Evolutionary conservation across 192 early-diverging fungal species (phyloP).

Genomic region (Chytriomyces confervae): DNA sequence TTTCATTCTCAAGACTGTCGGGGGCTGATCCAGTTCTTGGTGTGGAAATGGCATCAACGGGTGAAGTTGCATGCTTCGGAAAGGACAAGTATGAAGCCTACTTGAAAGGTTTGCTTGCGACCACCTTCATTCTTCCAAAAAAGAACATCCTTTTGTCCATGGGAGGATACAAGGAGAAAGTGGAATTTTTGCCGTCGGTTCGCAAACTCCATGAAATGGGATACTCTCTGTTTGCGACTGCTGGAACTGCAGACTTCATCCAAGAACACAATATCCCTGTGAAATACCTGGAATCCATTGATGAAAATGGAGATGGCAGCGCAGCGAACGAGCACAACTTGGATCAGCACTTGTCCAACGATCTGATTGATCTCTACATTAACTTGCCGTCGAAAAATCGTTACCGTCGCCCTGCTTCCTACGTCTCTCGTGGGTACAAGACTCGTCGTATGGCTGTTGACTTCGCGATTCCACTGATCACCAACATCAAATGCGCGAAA

Average conservation of each 20-base stretch:
- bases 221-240: conserved; percentile 92
- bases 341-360: conserved; percentile 93
- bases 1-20: conserved; percentile 91
- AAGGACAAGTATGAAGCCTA: conserved; percentile 98
- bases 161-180: conserved; percentile 98
- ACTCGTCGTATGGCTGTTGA: conserved; percentile 98
- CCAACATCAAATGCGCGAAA: conserved; percentile 99
- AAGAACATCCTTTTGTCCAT: conserved; percentile 97
- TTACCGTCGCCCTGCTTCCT: conserved; percentile 93
- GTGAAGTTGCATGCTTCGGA: conserved; percentile 98
- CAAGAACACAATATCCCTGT: conserved; percentile 91
- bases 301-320: conserved; percentile 56
- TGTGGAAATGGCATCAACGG: conserved; percentile 99
- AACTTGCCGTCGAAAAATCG: conserved; percentile 98
- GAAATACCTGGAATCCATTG: conserved; percentile 87
- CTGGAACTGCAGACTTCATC: conserved; percentile 96
- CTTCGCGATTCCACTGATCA: conserved; percentile 94
- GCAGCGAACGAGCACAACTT: conserved; percentile 82
- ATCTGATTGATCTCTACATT: conserved; percentile 97
- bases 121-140: conserved; percentile 89
- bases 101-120: conserved; percentile 92
- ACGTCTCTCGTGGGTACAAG: conserved; percentile 92
- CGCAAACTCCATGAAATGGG: conserved; percentile 81
- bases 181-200: conserved; percentile 92
- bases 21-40: conserved; percentile 98